Conservation (phyloP, 169 alveolate genomes). For the Plasmodium knowlesi region DNA sequence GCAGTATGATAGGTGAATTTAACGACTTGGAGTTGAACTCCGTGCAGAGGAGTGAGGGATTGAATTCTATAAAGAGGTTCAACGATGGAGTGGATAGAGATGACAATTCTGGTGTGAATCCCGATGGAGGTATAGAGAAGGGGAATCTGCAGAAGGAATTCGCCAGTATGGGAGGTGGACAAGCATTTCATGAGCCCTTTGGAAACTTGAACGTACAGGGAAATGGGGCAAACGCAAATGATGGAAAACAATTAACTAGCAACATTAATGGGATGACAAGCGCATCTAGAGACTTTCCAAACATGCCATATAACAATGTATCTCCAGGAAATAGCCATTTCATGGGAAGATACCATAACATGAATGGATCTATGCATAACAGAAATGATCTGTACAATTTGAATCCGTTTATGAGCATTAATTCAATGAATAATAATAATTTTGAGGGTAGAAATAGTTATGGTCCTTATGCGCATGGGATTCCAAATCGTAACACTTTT, state of each 20-base stretch:
- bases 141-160: neutral
- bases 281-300: neutral
- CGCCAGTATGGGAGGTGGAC: neutral
- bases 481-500: conserved; percentile 13
- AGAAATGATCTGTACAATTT: conserved; percentile 64
- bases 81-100: conserved; percentile 1
- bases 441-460: conserved; percentile 1
- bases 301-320: neutral
- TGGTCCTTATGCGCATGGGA: conserved; percentile 12
- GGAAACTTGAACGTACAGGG: conserved; percentile 5
- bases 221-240: neutral
- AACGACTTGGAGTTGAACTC: conserved; percentile 54
- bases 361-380: conserved; percentile 18
- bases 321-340: conserved; percentile 2
- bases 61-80: neutral
- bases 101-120: neutral
- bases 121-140: neutral
- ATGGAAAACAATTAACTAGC: neutral
- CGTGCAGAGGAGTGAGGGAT: conserved; percentile 14
- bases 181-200: conserved; percentile 6
- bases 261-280: neutral
- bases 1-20: conserved; percentile 24
- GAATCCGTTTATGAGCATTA: conserved; percentile 61
- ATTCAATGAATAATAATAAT: conserved; percentile 44
- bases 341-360: conserved; percentile 19